Evolutionary conservation across 352 stramenopile genomes (phyloP), one percentile per base, ranked within the genome.

Genomic region (Phytophthora pseudosyringae): DNA sequence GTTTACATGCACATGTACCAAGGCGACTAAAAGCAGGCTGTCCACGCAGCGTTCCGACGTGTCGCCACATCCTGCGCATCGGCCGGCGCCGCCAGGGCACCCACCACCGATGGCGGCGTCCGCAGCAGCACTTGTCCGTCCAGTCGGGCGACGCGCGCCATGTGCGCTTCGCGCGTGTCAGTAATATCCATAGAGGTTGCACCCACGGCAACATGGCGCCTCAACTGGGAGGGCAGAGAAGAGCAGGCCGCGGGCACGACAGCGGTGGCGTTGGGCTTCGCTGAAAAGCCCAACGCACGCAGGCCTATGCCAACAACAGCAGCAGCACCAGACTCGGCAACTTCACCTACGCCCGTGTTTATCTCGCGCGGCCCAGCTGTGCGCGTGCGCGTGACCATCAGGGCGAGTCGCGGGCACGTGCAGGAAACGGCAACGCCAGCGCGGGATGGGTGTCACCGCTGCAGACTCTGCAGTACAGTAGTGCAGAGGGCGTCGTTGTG

Each of bases 161-260:
- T 51, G 41, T 53, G 53, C 53, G 15, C 31, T 36, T 28, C 13
- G 16, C 26, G 15, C 36, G 44, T 15, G 26, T 39, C 48, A 54
- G 58, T 66, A 66, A 66, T 60, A 48, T 33, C 44, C 46, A 35
- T 21, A 62, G 49, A 54, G 49, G 49, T 61, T 67, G 32, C 59
- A 67, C 31, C 25, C 49, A 36, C 31, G 21, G 18, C 48, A 41
- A 38, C 31, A 21, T 31, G 5, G 6, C 26, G 28, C 49, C 48
- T 59, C 59, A 67, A 61, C n/a, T 53, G 15, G 25, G 10, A 6
- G 48, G 31, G 40, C 47, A 60, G 36, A 53, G 58, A 53, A 18
- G 32, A 36, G 55, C 15, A 28, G 40, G 21, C 11, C 46, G 29
- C 3, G 8, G 26, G 46, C 7, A 48, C 18, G 31, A 12, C 47